Percentiles rank a stretch among this genome's conserved stretches.
These are phyloP conservation scores for Takashimella tepidaria DNA, from an alignment of 1,284 basidiomycete species.

Conservation along the genomic window DNA sequence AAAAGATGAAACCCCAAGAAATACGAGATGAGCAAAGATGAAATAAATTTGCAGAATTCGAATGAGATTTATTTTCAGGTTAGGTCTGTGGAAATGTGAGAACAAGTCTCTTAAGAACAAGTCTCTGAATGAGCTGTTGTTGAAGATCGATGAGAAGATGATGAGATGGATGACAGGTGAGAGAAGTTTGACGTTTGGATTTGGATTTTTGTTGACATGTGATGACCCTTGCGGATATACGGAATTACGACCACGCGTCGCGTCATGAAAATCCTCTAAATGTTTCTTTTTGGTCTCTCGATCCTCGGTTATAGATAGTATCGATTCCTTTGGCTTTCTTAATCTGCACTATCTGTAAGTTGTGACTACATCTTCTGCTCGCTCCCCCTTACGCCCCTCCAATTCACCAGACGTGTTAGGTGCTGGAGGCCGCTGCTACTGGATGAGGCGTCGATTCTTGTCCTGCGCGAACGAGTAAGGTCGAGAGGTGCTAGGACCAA, in stretches of 20 bases:
- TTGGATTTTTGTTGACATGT: too few relatives aligned
- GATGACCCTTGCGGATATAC: too few relatives aligned
- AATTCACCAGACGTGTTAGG: background rate
- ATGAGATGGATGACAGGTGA: too few relatives aligned
- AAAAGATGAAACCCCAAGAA: background rate
- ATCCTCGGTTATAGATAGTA: too few relatives aligned
- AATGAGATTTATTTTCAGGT: background rate
- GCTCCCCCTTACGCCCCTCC: background rate
- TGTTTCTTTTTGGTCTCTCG: background rate
- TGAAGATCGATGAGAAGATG: too few relatives aligned
- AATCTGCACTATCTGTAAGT: too few relatives aligned
- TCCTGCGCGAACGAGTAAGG: conserved; percentile 27
- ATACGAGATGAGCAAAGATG: background rate
- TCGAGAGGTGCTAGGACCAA: conserved; percentile 15
- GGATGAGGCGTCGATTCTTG: conserved; percentile 46
- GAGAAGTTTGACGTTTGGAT: too few relatives aligned
- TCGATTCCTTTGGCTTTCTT: too few relatives aligned
- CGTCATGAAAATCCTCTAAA: background rate
- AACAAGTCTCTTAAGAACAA: background rate
- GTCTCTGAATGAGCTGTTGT: background rate
- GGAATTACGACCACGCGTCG: too few relatives aligned
- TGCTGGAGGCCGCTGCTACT: conserved; percentile 46
- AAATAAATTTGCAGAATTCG: background rate
- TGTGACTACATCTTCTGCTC: background rate
- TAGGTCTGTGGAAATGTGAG: background rate